Evolutionary conservation across 208 protist species (phyloP), one percentile per base, ranked within the genome.

Genomic region (Wallacemonas sp.): DNA sequence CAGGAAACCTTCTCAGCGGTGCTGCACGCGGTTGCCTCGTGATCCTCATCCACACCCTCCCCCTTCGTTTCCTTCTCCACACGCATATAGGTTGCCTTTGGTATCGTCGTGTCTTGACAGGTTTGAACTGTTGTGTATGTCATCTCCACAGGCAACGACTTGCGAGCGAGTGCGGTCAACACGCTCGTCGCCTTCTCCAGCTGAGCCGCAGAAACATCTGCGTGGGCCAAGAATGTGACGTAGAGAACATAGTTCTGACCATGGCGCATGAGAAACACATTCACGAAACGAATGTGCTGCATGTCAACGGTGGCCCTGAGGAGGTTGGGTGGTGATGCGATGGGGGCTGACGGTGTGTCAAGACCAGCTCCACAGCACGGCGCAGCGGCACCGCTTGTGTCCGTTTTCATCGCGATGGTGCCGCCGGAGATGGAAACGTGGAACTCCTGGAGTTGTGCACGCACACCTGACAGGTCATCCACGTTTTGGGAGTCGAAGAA

Each of bases 401-500:
- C 69, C 14, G 56, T 47, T 8, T 4, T 22, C 30, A 60, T 44
- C 11, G 26, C 39, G 4, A 55, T 21, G 6, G 39, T 66, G 22
- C 31, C 33, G 33, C 49, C 38, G 2, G 61, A 49, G 28, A 88
- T 68, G 44, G 47, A 51, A 9, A 84, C 59, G 49, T 71, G 74
- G 27, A 83, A 92, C 2, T 80, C 39, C 60, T 91, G 82, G 42
- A 96, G 77, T 67, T 66, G 74, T 28, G 72, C 72, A 15, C 90
- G 82, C 41, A 96, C 80, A 2, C 31, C 46, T 24, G 76, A 28
- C 31, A 93, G 80, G 41, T 96, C 90, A 2, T 80, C 68, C 1
- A 74, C 85, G 62, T 71, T 78, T 59, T 96, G 90, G 74, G 72
- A 89, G 54, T 96, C 90, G 59, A 96, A 96, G 51, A 96, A 96